Evolutionary conservation across 2,329 filamentous ascomycete genomes (phyloP).

Genomic region (Xylariaceae sp.): DNA sequence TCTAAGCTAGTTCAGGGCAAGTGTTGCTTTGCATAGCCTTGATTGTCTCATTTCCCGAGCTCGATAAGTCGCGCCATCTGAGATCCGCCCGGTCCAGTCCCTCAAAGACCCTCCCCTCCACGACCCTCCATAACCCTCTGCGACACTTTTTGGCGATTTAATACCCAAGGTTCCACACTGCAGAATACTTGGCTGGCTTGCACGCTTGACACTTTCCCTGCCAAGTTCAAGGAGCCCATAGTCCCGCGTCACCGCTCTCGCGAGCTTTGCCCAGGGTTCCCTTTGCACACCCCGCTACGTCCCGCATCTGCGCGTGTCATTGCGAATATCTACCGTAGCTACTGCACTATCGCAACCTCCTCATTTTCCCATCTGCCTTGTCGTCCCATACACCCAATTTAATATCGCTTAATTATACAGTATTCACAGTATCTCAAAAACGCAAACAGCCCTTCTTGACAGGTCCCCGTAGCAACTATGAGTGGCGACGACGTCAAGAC

Average conservation of each 20-base stretch:
- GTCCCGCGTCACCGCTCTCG: slow-evolving; percentile 7
- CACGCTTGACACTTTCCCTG: background rate
- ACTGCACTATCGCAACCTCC: too few species aligned
- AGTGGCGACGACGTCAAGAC: slow-evolving; percentile 26
- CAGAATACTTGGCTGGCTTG: slow-evolving; percentile 1
- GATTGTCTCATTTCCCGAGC: too few species aligned
- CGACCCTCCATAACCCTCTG: too few species aligned
- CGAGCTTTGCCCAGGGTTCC: slow-evolving; percentile 9
- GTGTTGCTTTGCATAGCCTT: too few species aligned
- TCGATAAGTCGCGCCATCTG: background rate
- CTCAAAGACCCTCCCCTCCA: background rate
- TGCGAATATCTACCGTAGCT: too few species aligned
- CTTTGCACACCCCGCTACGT: background rate
- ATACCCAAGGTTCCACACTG: slow-evolving; percentile 16
- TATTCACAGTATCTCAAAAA: too few species aligned
- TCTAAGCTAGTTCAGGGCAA: too few species aligned
- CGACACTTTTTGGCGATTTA: slow-evolving; percentile 2
- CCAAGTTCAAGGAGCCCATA: background rate
- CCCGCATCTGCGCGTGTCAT: too few species aligned
- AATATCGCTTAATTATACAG: too few species aligned
- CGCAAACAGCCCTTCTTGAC: too few species aligned
- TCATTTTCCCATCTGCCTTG: too few species aligned
- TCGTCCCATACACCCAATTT: too few species aligned
- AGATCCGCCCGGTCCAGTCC: slow-evolving; percentile 7
- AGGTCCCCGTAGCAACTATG: slow-evolving; percentile 16